Base-by-base conservation (phyloP, 768 basidiomycete genomes). In the Clathrus columnatus region DNA sequence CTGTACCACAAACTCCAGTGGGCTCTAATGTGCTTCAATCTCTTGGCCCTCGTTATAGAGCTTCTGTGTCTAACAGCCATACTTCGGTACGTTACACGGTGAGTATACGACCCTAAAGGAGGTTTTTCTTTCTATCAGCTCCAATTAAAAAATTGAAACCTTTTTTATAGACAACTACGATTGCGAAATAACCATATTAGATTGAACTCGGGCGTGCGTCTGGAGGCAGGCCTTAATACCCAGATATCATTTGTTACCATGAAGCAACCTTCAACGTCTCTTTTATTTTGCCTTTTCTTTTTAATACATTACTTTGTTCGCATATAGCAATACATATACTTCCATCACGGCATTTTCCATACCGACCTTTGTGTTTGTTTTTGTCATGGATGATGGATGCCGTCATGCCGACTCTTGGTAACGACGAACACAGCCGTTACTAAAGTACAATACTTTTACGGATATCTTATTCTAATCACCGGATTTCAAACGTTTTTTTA, bases 1-100 rank as follows among this genome's bases (percentile, higher is more conserved):
- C 41, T 5, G 55, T 56, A 17, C 58, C 58, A 1, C 47, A 56
- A 27, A 59, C 58, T 3, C 58, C 58, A 2, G 56, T 59, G 14
- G 54, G 54, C 30, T 48, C 54, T 20, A 21, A 20, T 29, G 24
- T 28, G 4, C 54, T 55, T 29, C 54, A 55, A 44, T 17, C 54
- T 21, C 54, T 55, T 16, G 54, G 54, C 28, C 54, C 54, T 32
- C 54, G 54, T 29, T 55, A 55, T 36, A 30, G 54, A 23, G 48
- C 54, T 17, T 48, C 54, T 47, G 54, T 55, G 5, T 36, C 41
- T 21, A 47, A 29, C n/a, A 36, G 30, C 29, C 54, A 55, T 29
- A 44, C 46, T 30, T 55, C 54, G 27, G 20, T 45, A 14, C 54
- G 54, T 27, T 55, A 55, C 46, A 47, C 28, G 30, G 54, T 55